A percentile compares a stretch with the other conserved stretches of the same genome.
Conservation (phyloP, 495 filamentous ascomycete genomes). For the Neurospora cerealis region DNA sequence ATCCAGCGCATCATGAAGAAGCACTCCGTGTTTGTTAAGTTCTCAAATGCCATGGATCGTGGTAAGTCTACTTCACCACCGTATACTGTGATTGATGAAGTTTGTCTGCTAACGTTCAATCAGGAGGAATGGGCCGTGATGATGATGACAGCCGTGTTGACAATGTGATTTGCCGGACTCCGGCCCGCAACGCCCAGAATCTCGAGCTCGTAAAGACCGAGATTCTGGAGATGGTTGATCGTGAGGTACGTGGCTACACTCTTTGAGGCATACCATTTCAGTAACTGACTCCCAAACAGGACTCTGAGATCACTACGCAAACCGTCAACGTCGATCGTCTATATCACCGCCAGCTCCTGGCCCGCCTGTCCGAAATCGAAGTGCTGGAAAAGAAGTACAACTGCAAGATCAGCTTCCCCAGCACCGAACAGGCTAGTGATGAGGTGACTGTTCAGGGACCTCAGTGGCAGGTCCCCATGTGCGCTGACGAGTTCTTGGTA, state of each 20-base stretch:
- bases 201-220: constrained; percentile 96
- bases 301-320: constrained; percentile 92
- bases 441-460: constrained; percentile 90
- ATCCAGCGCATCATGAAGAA: constrained; percentile 99
- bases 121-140: constrained; percentile 69
- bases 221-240: constrained; percentile 99
- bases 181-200: constrained; percentile 92
- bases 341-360: constrained; percentile 86
- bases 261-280: not conserved
- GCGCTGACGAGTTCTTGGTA: constrained; percentile 88
- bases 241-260: constrained; percentile 51
- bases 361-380: constrained; percentile 78
- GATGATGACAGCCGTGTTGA: constrained; percentile 97
- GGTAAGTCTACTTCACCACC: constrained; percentile 12
- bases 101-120: not conserved
- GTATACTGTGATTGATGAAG: not conserved
- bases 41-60: constrained; percentile 98
- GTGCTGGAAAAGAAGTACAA: constrained; percentile 97
- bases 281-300: constrained; percentile 32
- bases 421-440: constrained; percentile 94
- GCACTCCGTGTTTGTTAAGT: constrained; percentile 99
- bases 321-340: constrained; percentile 87
- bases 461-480: constrained; percentile 93
- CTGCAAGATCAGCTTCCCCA: constrained; percentile 95
- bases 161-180: constrained; percentile 97